Percentiles rank a stretch among this genome's conserved stretches.
These are phyloP conservation scores for Tricholoma saponaceum DNA, from an alignment of 768 basidiomycete species.

Conservation along the genomic window DNA sequence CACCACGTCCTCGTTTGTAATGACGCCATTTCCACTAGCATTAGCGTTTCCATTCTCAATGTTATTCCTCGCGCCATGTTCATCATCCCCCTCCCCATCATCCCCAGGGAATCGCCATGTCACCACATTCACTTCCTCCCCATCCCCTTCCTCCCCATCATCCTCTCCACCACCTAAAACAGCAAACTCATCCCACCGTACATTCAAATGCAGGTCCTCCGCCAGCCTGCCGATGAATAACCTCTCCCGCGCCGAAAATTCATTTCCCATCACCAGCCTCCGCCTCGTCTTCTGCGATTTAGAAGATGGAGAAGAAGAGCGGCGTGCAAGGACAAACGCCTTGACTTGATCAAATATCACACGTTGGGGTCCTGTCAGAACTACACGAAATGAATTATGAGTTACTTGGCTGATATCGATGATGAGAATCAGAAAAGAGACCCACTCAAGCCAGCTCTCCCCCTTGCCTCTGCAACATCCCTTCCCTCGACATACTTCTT, in stretches of 20 bases:
- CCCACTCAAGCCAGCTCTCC: slow-evolving; percentile 54
- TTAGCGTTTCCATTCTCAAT: slow-evolving; percentile 6
- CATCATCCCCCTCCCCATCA: slow-evolving; percentile 29
- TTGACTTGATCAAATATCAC: slow-evolving; percentile 78
- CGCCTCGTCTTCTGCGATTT: slow-evolving; percentile 21
- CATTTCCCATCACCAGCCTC: slow-evolving; percentile 67
- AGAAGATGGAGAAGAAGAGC: slow-evolving; percentile 24
- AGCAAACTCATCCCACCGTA: slow-evolving; percentile 95
- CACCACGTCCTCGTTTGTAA: background rate
- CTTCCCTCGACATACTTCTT: slow-evolving; percentile 62
- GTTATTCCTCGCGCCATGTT: slow-evolving; percentile 6
- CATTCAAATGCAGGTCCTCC: slow-evolving; percentile 67
- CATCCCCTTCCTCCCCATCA: background rate
- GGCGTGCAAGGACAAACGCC: slow-evolving; percentile 59
- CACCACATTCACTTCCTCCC: slow-evolving; percentile 69
- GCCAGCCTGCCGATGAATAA: slow-evolving; percentile 75
- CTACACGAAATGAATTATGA: slow-evolving; percentile 26
- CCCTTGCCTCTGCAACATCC: slow-evolving; percentile 55
- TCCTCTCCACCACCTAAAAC: background rate
- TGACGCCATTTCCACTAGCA: slow-evolving; percentile 20
- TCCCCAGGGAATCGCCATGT: slow-evolving; percentile 59
- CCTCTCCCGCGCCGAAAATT: slow-evolving; percentile 76
- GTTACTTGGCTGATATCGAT: background rate
- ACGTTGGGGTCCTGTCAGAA: slow-evolving; percentile 71
- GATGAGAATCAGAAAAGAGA: slow-evolving; percentile 4